Base-by-base conservation (phyloP, 1,284 basidiomycete species). In the Marasmius tenuissimus region DNA sequence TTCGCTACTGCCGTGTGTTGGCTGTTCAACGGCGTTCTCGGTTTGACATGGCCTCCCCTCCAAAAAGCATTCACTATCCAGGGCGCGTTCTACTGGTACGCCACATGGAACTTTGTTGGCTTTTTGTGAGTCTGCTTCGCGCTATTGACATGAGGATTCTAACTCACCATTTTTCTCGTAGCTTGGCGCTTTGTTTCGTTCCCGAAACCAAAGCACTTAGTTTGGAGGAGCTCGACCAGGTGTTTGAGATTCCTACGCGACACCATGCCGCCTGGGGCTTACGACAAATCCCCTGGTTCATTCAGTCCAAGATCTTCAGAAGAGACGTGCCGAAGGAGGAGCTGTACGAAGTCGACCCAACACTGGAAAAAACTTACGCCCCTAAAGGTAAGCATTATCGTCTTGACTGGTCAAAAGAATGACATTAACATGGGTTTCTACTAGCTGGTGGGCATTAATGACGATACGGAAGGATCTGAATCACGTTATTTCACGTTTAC, bases 1-100 rank as follows among this genome's bases (percentile, higher is more conserved):
- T 85, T 83, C 66, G 84, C 87, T 8, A 88, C 86, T 0, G 79
- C 86, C 2, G 78, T 83, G 12, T 76, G 79, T 1, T 89, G 87
- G 87, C 84, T 87, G 75, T 88, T 86, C 56, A 57, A 57, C 27
- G 38, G 38, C 22, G 40, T 57, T 7, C 38, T 57, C 40, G 56
- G 39, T 27, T 27, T 57, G 14, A 57, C 56, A 2, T 57, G 38
- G 39, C 56, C 56, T 12, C n/a, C 56, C 2, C 56, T 57, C 6
- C 27, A 18, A 18, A 34, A 42, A 34, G 42, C 39, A 20, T 57
- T 57, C 39, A 60, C 49, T 18, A 38, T 49, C n/a, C 58, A 60
- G 42, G 58, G 58, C 9, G 58, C 58, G 7, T 60, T 60, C 50
- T 51, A 52, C 37, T 60, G 22, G 11, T 60, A 60, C 27, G 58